Percentiles rank a stretch among this genome's conserved stretches.
Conservation (phyloP, 129 eudicot genomes). For the Scalesia atractyloides region DNA sequence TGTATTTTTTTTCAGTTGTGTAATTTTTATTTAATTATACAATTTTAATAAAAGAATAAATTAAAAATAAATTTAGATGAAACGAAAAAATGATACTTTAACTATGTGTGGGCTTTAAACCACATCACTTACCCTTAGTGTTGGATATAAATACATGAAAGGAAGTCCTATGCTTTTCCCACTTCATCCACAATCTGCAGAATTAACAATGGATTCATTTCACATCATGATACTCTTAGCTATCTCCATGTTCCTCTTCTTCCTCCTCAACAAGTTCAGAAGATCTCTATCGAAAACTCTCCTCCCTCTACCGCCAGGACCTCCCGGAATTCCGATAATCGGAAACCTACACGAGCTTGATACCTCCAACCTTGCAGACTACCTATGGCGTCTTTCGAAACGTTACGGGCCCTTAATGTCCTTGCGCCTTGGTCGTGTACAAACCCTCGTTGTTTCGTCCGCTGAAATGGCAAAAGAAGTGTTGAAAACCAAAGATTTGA, state of each 20-base stretch:
- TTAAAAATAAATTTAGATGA: too few relatives aligned
- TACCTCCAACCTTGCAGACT: slow-evolving; percentile 16
- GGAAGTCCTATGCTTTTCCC: not conserved
- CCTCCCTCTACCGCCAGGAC: slow-evolving; percentile 47
- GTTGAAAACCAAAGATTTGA: slow-evolving; percentile 41
- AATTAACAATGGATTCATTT: slow-evolving; percentile 12
- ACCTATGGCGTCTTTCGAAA: slow-evolving; percentile 38
- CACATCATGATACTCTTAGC: slow-evolving; percentile 10
- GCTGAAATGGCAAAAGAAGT: slow-evolving; percentile 47
- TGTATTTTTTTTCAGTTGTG: too few relatives aligned
- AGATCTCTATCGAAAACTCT: not conserved
- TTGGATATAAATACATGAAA: not conserved
- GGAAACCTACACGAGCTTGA: slow-evolving; percentile 47
- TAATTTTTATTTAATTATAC: too few relatives aligned
- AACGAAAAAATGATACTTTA: too few relatives aligned
- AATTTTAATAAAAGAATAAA: too few relatives aligned
- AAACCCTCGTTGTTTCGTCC: slow-evolving; percentile 39
- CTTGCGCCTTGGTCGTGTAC: slow-evolving; percentile 33
- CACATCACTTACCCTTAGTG: too few relatives aligned
- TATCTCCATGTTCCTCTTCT: slow-evolving; percentile 10
- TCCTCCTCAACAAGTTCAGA: slow-evolving; percentile 1
- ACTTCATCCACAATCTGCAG: not conserved
- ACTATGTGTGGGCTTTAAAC: too few relatives aligned
- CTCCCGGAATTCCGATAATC: slow-evolving; percentile 46
- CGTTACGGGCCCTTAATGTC: slow-evolving; percentile 47